A percentile compares a stretch with the other conserved stretches of the same genome.
Evolutionary conservation across 768 basidiomycete genomes (phyloP).

Genomic region (Rhizopogon vesiculosus): DNA sequence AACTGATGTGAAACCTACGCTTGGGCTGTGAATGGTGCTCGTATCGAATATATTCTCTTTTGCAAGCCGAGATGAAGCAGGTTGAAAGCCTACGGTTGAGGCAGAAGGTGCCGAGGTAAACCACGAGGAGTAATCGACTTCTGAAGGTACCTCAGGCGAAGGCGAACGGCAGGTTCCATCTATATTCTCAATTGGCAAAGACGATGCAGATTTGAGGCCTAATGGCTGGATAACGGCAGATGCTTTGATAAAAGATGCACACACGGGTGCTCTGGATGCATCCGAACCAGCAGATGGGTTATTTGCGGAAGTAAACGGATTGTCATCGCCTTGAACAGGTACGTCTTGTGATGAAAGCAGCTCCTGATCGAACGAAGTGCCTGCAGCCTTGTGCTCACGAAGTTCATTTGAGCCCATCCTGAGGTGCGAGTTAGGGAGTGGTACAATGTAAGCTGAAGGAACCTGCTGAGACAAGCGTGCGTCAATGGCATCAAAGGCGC

Average conservation of each 20-base stretch:
- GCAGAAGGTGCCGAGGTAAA: conserved; percentile 35
- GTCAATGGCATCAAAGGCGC: conserved; percentile 51
- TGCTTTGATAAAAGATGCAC: conserved; percentile 15
- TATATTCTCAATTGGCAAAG: background rate
- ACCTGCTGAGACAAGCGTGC: conserved; percentile 35
- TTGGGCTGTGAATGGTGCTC: conserved; percentile 8
- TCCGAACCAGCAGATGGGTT: background rate
- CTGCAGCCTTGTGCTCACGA: background rate
- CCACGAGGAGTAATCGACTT: conserved; percentile 45
- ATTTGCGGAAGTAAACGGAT: conserved; percentile 13
- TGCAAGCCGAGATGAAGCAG: conserved; percentile 23
- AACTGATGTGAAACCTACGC: conserved; percentile 23
- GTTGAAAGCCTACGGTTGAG: conserved; percentile 31
- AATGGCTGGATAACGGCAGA: conserved; percentile 4
- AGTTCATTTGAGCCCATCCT: background rate
- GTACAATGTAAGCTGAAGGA: background rate
- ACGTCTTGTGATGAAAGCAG: background rate
- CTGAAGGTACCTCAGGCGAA: conserved; percentile 35
- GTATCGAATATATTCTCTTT: background rate
- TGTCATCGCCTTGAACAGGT: conserved; percentile 11
- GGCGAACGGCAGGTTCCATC: conserved; percentile 16
- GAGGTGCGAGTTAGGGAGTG: background rate
- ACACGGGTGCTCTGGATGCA: conserved; percentile 3
- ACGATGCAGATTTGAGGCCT: background rate
- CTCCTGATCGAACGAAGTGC: background rate